These are phyloP conservation scores for Hippophae gyantsensis DNA, from an alignment of 306 rosid genomes.

Conservation along the genomic window DNA sequence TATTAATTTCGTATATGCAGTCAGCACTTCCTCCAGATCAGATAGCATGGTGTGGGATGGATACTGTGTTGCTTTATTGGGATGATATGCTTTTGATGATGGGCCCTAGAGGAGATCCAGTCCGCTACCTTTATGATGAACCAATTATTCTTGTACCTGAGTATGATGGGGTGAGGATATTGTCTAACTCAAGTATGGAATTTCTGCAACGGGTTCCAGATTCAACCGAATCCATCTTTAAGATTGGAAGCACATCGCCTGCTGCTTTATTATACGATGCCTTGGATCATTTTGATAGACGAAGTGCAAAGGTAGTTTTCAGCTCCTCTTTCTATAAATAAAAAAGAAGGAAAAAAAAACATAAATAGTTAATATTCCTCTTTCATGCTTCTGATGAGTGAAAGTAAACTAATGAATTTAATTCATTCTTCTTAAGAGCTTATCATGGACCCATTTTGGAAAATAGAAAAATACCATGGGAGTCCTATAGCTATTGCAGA, in stretches of 20 bases:
- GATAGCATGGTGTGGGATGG: constrained; percentile 96
- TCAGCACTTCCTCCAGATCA: constrained; percentile 93
- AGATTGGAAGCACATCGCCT: constrained; percentile 94
- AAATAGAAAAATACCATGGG: no score
- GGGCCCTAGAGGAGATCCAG: constrained; percentile 93
- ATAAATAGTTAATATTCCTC: no score
- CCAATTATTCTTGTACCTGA: constrained; percentile 80
- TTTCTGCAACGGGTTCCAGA: constrained; percentile 91
- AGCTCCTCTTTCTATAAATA: background rate
- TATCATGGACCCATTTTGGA: no score
- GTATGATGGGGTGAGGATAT: constrained; percentile 93
- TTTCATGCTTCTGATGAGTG: no score
- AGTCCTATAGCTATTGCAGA: no score
- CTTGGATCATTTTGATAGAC: constrained; percentile 93
- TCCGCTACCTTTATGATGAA: constrained; percentile 80
- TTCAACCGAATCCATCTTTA: constrained; percentile 85
- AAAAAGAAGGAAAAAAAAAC: background rate
- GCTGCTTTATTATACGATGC: constrained; percentile 92
- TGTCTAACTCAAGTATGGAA: constrained; percentile 80
- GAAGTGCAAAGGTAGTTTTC: constrained; percentile 80
- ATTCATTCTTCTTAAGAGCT: no score
- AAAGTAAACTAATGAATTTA: no score
- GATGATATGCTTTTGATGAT: constrained; percentile 94
- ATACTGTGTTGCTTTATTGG: constrained; percentile 90
- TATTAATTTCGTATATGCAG: constrained; percentile 36